phyloP scores from a whole-genome alignment of 192 early-diverging fungal genomes.

The Chytriomyces confervae region DNA sequence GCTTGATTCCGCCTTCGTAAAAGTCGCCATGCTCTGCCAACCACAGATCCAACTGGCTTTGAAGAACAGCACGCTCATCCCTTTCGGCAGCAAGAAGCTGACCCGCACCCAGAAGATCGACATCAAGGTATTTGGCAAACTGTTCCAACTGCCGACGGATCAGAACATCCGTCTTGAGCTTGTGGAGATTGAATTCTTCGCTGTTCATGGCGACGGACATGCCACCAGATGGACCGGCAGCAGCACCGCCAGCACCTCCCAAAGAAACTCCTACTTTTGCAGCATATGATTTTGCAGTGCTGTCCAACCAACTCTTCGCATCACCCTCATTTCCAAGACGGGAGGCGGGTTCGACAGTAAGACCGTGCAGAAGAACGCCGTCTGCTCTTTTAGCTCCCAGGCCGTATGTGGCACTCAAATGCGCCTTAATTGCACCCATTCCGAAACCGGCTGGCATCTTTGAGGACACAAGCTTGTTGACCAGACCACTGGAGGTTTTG shows the following conservation, averaged over 20 bases:
- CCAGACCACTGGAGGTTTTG: constrained; percentile 75
- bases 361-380: constrained; percentile 75
- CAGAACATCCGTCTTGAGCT: constrained; percentile 72
- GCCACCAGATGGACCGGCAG: constrained; percentile 57
- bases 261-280: constrained; percentile 72
- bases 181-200: constrained; percentile 82
- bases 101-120: constrained; percentile 76
- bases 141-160: constrained; percentile 79
- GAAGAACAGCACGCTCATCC: constrained; percentile 68
- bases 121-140: constrained; percentile 79
- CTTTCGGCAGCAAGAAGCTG: constrained; percentile 59
- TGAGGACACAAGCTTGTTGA: constrained; percentile 79
- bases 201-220: constrained; percentile 78
- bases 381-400: constrained; percentile 78
- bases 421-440: constrained; percentile 74
- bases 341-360: constrained; percentile 80
- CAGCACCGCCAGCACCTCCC: constrained; percentile 49
- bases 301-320: constrained; percentile 81
- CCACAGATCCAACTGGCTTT: constrained; percentile 89
- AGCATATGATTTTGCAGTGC: constrained; percentile 73
- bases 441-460: constrained; percentile 95
- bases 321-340: constrained; percentile 78
- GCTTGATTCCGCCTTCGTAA: constrained; percentile 89
- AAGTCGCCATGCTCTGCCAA: constrained; percentile 88
- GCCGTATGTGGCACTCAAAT: constrained; percentile 74